phyloP scores from a whole-genome alignment of 257 asterid species.

The Avicennia marina region DNA sequence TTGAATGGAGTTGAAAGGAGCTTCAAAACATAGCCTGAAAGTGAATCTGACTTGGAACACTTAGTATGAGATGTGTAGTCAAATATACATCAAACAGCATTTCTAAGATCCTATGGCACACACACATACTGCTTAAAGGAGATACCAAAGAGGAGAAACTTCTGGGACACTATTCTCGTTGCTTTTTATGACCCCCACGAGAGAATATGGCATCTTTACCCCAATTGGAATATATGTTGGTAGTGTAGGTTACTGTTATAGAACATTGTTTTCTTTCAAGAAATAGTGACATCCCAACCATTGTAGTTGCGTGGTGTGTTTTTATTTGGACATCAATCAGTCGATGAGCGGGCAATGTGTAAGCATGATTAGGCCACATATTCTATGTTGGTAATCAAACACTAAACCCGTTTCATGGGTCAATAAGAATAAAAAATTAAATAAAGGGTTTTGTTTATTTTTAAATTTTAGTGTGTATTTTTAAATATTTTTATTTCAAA shows the following conservation, averaged over 20 bases:
- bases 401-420: not conserved
- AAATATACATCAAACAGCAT: no score
- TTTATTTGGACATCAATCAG: conserved; percentile 19
- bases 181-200: conserved; percentile 19
- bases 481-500: no score
- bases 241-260: conserved; percentile 18
- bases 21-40: no score
- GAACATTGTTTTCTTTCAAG: conserved; percentile 2
- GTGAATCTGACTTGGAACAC: no score
- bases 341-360: conserved; percentile 8
- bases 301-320: conserved; percentile 1
- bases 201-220: conserved; percentile 18
- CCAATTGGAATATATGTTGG: conserved; percentile 19
- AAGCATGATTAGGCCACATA: not conserved
- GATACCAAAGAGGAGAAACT: no score
- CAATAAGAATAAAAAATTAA: not conserved
- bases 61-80: no score
- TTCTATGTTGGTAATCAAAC: not conserved
- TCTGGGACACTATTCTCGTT: conserved; percentile 14
- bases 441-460: no score
- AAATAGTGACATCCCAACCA: conserved; percentile 11
- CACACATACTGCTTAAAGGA: no score
- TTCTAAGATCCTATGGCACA: no score
- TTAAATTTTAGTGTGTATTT: no score
- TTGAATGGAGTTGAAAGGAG: no score